These are phyloP conservation scores for Syncephalis plumigaleata DNA, from an alignment of 371 early-diverging fungal species.

Conservation along the genomic window DNA sequence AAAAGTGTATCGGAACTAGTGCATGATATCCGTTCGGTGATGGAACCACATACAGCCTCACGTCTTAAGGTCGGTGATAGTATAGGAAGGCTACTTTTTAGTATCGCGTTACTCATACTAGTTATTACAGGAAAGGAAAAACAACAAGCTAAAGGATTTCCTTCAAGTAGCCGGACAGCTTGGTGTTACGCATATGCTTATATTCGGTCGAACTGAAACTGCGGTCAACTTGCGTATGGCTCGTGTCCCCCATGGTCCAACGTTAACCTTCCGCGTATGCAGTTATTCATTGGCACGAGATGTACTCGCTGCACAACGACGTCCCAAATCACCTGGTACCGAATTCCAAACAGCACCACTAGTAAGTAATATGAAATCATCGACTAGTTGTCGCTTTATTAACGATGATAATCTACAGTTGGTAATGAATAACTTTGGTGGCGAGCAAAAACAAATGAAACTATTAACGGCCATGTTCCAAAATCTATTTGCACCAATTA, in stretches of 20 bases:
- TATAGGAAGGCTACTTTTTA: neutral
- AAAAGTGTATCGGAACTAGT: conserved; percentile 56
- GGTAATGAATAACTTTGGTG: conserved; percentile 82
- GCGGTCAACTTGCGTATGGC: conserved; percentile 74
- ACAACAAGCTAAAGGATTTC: conserved; percentile 88
- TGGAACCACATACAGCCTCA: conserved; percentile 87
- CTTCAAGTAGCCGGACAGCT: conserved; percentile 73
- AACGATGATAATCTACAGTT: conserved; percentile 17
- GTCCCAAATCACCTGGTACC: conserved; percentile 61
- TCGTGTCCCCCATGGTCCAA: conserved; percentile 85
- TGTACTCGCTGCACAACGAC: conserved; percentile 50
- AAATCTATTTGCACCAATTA: conserved; percentile 90
- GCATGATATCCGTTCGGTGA: conserved; percentile 63
- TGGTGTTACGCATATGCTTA: conserved; percentile 71
- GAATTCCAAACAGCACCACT: conserved; percentile 70
- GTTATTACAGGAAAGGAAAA: conserved; percentile 52
- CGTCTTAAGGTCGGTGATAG: conserved; percentile 34
- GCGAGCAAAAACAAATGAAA: conserved; percentile 63
- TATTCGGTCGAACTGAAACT: conserved; percentile 72
- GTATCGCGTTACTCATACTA: neutral
- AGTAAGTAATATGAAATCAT: conserved; percentile 11
- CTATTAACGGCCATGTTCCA: conserved; percentile 88
- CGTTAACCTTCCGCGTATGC: conserved; percentile 72
- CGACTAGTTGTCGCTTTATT: neutral
- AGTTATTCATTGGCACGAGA: conserved; percentile 76